A percentile compares a stretch with the other conserved stretches of the same genome.
phyloP scores from a whole-genome alignment of 2,329 filamentous ascomycete species.

The Claviceps sorghi region DNA sequence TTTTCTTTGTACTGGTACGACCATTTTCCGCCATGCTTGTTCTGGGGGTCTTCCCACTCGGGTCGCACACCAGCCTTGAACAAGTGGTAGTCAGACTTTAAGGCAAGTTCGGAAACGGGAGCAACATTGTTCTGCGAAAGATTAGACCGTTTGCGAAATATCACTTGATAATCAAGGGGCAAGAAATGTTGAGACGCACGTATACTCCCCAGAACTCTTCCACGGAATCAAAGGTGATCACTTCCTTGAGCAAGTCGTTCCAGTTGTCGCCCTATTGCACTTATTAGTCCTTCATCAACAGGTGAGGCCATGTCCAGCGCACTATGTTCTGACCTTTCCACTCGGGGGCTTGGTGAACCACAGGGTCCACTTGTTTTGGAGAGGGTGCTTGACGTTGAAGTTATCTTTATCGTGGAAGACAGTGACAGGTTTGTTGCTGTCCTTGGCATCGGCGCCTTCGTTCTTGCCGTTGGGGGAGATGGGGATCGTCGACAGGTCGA shows the following conservation, averaged over 20 bases:
- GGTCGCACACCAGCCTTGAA: slow-evolving; percentile 96
- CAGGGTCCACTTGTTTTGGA: slow-evolving; percentile 94
- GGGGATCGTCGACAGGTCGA: slow-evolving; percentile 54
- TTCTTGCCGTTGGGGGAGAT: slow-evolving; percentile 47
- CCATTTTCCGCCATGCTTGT: slow-evolving; percentile 99
- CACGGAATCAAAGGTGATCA: slow-evolving; percentile 96
- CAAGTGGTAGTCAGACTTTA: slow-evolving; percentile 98
- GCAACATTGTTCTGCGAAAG: slow-evolving; percentile 83
- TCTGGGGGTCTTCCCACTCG: slow-evolving; percentile 96
- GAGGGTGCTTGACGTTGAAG: slow-evolving; percentile 98
- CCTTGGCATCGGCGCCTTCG: slow-evolving; percentile 32
- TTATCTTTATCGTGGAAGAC: slow-evolving; percentile 98
- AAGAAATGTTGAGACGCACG: slow-evolving; percentile 43
- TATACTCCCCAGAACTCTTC: slow-evolving; percentile 99
- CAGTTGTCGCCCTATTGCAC: slow-evolving; percentile 78
- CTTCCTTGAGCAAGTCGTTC: slow-evolving; percentile 95
- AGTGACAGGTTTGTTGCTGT: slow-evolving; percentile 56
- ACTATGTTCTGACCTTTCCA: slow-evolving; percentile 54
- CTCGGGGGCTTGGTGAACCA: slow-evolving; percentile 99
- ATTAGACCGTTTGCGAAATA: slow-evolving; percentile 6
- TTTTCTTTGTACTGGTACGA: slow-evolving; percentile 97
- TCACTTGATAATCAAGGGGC: slow-evolving; percentile 1
- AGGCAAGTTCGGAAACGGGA: slow-evolving; percentile 81
- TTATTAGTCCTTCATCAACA: slow-evolving; percentile 1
- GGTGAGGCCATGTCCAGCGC: background rate